Evolutionary conservation across 768 basidiomycete species (phyloP), one percentile per base, ranked within the genome.

Genomic region (Tubosaeta sp.): DNA sequence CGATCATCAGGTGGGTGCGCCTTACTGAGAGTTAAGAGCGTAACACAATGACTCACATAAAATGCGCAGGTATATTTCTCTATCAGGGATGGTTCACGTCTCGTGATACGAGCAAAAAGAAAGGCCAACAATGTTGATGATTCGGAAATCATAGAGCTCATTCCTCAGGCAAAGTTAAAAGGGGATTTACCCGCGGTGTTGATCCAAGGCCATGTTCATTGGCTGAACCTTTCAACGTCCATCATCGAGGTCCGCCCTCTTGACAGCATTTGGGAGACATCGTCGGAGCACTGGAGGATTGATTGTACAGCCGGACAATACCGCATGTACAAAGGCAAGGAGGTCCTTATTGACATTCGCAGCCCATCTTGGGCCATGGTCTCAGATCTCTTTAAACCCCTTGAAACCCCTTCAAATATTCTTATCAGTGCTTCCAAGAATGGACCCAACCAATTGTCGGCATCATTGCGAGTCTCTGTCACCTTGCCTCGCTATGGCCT

Each of bases 401-500:
- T 71, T 1, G 69, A 68, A 13, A 34, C 27, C 12, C n/a, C 49
- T 1, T 27, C 46, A 21, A 60, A 58, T 22, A 58, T 71, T 2
- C 16, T 64, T 27, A 46, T 71, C 30, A 62, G 40, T 1, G 27
- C 14, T 14, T 46, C 32, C 3, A 7, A 29, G 7, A 24, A 12
- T 10, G 8, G 49, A n/a, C n/a, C 25, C 16, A 6, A 31, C 34
- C 21, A 38, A 4, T 1, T 12, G 12, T 25, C 13, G 0, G 25
- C 25, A 18, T 36, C 43, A 3, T 19, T 29, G 10, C 49, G 39
- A 6, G 48, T 79, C 0, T 60, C 53, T 3, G 62, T 71, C 35
- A 46, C 61, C 0, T 58, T 80, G 7, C 76, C 74, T 29, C 73
- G 76, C 14, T 73, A 71, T 45, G 59, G 63, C 3, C 60, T 80